phyloP scores from a whole-genome alignment of 768 basidiomycete genomes.

The Dentipellis fragilis region DNA sequence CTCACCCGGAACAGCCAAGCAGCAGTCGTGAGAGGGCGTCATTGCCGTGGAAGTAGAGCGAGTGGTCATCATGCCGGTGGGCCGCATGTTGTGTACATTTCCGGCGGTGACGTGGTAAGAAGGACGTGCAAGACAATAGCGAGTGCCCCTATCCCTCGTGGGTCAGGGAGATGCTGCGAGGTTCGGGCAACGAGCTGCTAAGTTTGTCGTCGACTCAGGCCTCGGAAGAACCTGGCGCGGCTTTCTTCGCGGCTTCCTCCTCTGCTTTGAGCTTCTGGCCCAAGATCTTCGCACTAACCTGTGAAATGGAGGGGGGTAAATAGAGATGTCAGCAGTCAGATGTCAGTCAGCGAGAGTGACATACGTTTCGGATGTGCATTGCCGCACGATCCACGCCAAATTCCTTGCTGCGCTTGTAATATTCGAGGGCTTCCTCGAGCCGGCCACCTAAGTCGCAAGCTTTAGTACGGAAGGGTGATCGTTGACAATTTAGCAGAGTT shows the following conservation, averaged over 20 bases:
- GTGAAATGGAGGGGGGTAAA: slow-evolving; percentile 8
- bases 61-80: no score
- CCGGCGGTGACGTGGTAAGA: slow-evolving; percentile 1
- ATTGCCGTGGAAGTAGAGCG: no score
- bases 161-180: neutral
- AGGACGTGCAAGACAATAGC: slow-evolving; percentile 12
- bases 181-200: neutral
- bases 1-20: no score
- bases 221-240: neutral
- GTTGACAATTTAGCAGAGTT: neutral
- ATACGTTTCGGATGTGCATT: slow-evolving; percentile 75
- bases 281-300: slow-evolving; percentile 78
- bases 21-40: no score
- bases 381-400: slow-evolving; percentile 75
- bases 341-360: slow-evolving; percentile 14
- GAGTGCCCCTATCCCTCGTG: slow-evolving; percentile 3
- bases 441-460: slow-evolving; percentile 45
- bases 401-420: slow-evolving; percentile 73
- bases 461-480: neutral
- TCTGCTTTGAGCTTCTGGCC: slow-evolving; percentile 47
- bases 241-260: neutral
- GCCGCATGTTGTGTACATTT: no score
- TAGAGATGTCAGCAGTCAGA: slow-evolving; percentile 10
- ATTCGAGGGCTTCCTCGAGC: slow-evolving; percentile 69
- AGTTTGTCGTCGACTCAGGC: neutral